Conservation (phyloP, 805 yeast species). For the Yamadazyma tumulicola region DNA sequence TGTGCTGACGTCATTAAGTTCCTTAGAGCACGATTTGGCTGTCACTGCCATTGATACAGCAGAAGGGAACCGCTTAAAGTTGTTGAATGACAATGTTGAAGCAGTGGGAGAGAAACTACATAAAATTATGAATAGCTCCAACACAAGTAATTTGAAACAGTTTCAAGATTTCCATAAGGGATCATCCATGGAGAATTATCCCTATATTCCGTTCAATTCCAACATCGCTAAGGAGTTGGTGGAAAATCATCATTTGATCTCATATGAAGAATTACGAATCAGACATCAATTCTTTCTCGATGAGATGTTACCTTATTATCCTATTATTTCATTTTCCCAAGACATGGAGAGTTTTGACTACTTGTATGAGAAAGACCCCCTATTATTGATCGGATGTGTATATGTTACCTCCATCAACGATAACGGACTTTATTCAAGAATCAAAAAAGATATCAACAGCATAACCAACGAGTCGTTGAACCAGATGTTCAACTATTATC, state of each 20-base stretch:
- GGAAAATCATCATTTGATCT: slow-evolving; percentile 27
- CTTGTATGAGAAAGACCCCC: slow-evolving; percentile 40
- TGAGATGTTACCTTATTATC: slow-evolving; percentile 45
- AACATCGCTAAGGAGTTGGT: slow-evolving; percentile 31
- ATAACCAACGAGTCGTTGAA: slow-evolving; percentile 32
- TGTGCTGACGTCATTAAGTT: slow-evolving; percentile 12
- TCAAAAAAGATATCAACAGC: slow-evolving; percentile 9
- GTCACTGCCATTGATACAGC: slow-evolving; percentile 7
- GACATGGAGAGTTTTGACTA: slow-evolving; percentile 34
- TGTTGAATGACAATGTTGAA: slow-evolving; percentile 5
- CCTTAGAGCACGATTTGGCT: slow-evolving; percentile 12
- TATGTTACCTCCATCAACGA: slow-evolving; percentile 48
- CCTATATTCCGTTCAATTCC: slow-evolving; percentile 14
- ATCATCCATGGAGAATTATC: slow-evolving; percentile 12
- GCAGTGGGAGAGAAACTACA: slow-evolving; percentile 4
- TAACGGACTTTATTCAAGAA: slow-evolving; percentile 15
- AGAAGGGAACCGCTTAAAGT: slow-evolving; percentile 9
- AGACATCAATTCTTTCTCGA: slow-evolving; percentile 34
- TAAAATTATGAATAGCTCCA: slow-evolving; percentile 6
- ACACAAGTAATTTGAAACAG: slow-evolving; percentile 9
- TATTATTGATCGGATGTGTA: slow-evolving; percentile 40
- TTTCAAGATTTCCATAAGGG: slow-evolving; percentile 15
- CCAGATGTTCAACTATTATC: slow-evolving; percentile 39
- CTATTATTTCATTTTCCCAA: slow-evolving; percentile 42
- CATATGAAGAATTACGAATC: slow-evolving; percentile 28